phyloP scores from a whole-genome alignment of 805 yeast genomes.

The Zygosaccharomyces kombuchaensis region DNA sequence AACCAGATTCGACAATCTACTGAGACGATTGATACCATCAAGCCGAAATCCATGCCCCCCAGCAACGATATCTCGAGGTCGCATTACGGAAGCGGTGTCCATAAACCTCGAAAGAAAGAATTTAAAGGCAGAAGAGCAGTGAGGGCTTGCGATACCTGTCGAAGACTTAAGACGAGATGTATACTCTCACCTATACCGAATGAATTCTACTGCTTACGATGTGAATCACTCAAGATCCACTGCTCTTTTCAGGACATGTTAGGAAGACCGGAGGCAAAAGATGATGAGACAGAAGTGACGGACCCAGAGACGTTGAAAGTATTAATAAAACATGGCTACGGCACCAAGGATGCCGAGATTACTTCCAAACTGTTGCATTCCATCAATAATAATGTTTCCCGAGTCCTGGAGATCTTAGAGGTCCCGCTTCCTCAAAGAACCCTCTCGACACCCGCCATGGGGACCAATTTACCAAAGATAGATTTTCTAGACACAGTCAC shows the following conservation, averaged over 20 bases:
- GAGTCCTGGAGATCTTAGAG: slow-evolving; percentile 12
- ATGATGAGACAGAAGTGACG: slow-evolving; percentile 1
- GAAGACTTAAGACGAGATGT: slow-evolving; percentile 59
- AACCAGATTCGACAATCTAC: too few relatives aligned
- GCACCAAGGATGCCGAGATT: slow-evolving; percentile 13
- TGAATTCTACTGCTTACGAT: slow-evolving; percentile 51
- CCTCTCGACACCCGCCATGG: background rate
- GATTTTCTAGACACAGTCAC: background rate
- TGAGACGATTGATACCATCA: too few relatives aligned
- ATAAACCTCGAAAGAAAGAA: slow-evolving; percentile 11
- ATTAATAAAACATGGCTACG: slow-evolving; percentile 18
- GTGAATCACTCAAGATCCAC: slow-evolving; percentile 46
- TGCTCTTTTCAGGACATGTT: slow-evolving; percentile 47
- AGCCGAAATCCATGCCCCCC: slow-evolving; percentile 6
- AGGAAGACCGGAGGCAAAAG: background rate
- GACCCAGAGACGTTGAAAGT: slow-evolving; percentile 16
- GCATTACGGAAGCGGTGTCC: slow-evolving; percentile 8
- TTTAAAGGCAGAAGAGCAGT: slow-evolving; percentile 37
- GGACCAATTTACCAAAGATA: background rate
- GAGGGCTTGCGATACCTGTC: slow-evolving; percentile 52
- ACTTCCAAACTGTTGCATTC: slow-evolving; percentile 16
- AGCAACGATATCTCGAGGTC: slow-evolving; percentile 8
- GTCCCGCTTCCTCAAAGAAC: background rate
- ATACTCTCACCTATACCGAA: slow-evolving; percentile 45
- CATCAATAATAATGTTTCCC: slow-evolving; percentile 16